Conservation (phyloP, 2,329 filamentous ascomycete species). For the Penicillium sp. region DNA sequence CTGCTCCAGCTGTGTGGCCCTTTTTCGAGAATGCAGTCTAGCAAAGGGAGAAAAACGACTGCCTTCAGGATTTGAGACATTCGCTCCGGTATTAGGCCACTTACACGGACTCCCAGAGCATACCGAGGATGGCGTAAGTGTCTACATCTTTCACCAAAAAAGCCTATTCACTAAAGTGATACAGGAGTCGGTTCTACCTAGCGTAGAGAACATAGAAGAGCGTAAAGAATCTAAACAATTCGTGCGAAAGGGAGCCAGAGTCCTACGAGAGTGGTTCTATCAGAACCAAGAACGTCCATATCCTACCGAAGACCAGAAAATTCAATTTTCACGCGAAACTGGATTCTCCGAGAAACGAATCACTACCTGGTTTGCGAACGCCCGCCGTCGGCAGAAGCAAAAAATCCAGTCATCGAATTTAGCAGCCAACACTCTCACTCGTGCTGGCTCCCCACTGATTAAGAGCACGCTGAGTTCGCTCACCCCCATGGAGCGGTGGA, state of each 20-base stretch:
- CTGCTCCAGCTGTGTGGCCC: constrained; percentile 53
- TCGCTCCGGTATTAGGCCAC: constrained; percentile 49
- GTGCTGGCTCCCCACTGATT: constrained; percentile 48
- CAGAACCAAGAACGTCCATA: constrained; percentile 51
- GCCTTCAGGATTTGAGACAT: constrained; percentile 50
- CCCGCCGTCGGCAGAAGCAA: constrained; percentile 49
- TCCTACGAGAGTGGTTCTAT: constrained; percentile 50
- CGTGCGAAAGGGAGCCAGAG: constrained; percentile 46
- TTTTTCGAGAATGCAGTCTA: constrained; percentile 54
- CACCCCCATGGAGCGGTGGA: constrained; percentile 51
- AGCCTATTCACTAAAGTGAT: not conserved
- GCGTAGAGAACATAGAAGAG: not conserved
- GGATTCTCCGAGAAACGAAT: constrained; percentile 50
- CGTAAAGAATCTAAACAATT: constrained; percentile 39
- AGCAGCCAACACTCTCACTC: constrained; percentile 28
- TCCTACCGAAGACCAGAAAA: constrained; percentile 50
- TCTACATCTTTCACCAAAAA: not conserved
- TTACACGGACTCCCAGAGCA: constrained; percentile 51
- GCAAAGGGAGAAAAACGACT: constrained; percentile 48
- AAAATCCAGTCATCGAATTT: constrained; percentile 18
- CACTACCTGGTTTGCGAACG: constrained; percentile 55
- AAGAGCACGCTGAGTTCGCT: constrained; percentile 35
- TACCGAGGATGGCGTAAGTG: constrained; percentile 24
- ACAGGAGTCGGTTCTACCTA: not conserved
- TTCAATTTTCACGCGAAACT: constrained; percentile 41